These are phyloP conservation scores for Pseudogymnoascus destructans DNA, from an alignment of 2,329 filamentous ascomycete species.

Conservation along the genomic window DNA sequence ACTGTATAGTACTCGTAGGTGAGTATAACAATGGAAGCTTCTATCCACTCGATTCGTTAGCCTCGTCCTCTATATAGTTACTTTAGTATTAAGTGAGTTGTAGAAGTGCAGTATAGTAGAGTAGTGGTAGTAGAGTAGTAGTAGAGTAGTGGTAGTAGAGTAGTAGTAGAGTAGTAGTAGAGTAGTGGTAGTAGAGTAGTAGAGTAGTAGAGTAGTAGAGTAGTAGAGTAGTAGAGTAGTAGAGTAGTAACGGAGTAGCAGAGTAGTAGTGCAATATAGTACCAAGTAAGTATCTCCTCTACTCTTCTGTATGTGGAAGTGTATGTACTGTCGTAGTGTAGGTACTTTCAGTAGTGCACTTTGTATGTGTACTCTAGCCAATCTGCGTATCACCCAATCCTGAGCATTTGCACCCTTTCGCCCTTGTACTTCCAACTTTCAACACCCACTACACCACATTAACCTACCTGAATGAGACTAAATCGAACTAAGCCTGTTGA, in stretches of 20 bases:
- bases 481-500: constrained; percentile 5
- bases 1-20: not conserved
- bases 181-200: not conserved
- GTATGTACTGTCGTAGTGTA: not conserved
- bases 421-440: too few species aligned
- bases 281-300: not conserved
- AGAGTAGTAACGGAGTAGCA: not conserved
- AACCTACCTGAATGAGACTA: constrained; percentile 1
- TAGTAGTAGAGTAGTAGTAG: not conserved
- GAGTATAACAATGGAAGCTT: constrained; percentile 6
- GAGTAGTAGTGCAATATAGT: not conserved
- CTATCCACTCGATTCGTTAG: not conserved
- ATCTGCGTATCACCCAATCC: constrained; percentile 8
- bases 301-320: not conserved
- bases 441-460: not conserved
- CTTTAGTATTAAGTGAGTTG: not conserved
- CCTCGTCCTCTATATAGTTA: not conserved
- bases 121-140: not conserved
- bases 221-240: not conserved
- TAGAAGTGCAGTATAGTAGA: not conserved
- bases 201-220: not conserved
- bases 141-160: not conserved
- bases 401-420: not conserved
- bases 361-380: not conserved
- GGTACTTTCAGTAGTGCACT: not conserved